Evolutionary conservation across 73 alveolate genomes (phyloP), one percentile per base, ranked within the genome.

Genomic region (Paraurostyla sp.): DNA sequence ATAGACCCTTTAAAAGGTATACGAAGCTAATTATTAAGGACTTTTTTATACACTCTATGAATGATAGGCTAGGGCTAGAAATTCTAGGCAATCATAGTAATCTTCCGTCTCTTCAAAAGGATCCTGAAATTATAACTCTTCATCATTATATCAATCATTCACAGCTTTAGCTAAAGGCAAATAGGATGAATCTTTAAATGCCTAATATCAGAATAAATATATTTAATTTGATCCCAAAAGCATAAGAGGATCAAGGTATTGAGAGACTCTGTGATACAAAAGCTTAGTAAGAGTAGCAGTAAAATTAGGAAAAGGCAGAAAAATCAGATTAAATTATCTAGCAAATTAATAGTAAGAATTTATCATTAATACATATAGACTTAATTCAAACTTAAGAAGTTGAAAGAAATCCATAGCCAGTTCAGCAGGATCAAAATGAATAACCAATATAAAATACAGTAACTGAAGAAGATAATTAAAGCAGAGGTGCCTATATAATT

Each of bases 101-200:
- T 13, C 25, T 65, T 4, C 82, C 29, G 6, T 56, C 35, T 15
- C 25, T 65, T 4, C 23, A 65, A 35, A 65, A 40, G 13, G 82
- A 65, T 65, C 42, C 82, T 18, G 82, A 65, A 40, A 65, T 65
- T 15, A 6, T 65, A 11, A 65, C 82, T 32, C 36, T 32, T 9
- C 82, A 65, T 65, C 58, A 65, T 2, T 65, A 65, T 38, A 4
- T 38, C 1, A 65, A 38, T 40, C 41, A 16, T 22, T 38, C 7
- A 13, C 11, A 38, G 32, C 58, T 65, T 3, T 35, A 65, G 41
- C 60, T 9, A 16, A 65, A 65, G 41, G 82, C 82, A 11, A 65
- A 35, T 38, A 33, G 46, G 41, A 35, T 65, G 58, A 65, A 65
- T 1, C 16, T 65, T 35, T 38, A 65, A 65, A 11, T 65, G 58